Conservation (phyloP, 2,329 filamentous ascomycete genomes). For the Fusarium albosuccineum region DNA sequence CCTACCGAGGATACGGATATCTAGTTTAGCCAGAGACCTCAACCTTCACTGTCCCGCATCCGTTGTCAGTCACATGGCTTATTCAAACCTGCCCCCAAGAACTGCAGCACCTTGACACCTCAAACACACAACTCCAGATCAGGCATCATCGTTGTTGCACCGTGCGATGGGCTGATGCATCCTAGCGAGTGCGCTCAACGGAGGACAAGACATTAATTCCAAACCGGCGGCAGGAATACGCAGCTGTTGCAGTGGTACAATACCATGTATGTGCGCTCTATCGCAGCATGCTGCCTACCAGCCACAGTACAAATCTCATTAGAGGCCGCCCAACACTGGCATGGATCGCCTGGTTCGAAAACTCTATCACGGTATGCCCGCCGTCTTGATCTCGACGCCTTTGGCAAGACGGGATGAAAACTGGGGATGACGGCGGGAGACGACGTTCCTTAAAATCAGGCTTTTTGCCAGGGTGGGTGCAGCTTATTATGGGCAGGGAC, state of each 20-base stretch:
- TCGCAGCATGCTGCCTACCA: not conserved
- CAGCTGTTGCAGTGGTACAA: not conserved
- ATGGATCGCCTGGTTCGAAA: not conserved
- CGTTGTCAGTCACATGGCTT: not conserved
- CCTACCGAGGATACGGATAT: not conserved
- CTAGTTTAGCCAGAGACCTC: not conserved
- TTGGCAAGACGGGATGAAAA: not conserved
- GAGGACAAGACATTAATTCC: not conserved
- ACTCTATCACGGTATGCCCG: not conserved
- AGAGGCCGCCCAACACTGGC: not conserved
- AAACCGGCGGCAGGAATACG: not conserved
- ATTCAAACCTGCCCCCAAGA: not conserved
- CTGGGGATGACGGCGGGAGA: not conserved
- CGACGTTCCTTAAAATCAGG: not conserved
- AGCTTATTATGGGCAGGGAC: not conserved
- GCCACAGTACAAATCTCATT: not conserved
- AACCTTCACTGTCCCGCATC: not conserved
- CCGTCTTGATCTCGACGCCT: not conserved
- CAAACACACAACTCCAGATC: not conserved
- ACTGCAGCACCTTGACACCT: not conserved
- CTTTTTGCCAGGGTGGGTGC: constrained; percentile 2
- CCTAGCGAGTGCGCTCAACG: not conserved
- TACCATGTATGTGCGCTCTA: not conserved
- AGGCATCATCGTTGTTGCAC: constrained; percentile 2
- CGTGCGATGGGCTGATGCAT: not conserved